phyloP scores from a whole-genome alignment of 306 rosid genomes.

The Leucaena leucocephala region DNA sequence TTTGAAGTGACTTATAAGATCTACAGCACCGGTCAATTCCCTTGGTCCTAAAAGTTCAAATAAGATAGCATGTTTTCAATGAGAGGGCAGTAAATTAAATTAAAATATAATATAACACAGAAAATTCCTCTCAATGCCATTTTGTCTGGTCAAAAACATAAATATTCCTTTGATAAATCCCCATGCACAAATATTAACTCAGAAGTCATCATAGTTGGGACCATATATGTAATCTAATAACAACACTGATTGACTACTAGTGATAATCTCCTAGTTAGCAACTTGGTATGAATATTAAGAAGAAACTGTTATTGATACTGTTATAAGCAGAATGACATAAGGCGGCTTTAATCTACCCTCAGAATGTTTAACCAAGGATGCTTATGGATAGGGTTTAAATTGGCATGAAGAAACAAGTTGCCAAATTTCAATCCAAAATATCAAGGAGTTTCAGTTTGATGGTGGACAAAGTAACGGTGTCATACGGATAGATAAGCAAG shows the following conservation, averaged over 20 bases:
- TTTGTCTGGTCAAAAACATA: not conserved
- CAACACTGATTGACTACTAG: not conserved
- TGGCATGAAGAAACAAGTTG: not conserved
- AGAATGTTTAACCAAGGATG: not conserved
- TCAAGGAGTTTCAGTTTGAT: not conserved
- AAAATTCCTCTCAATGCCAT: not conserved
- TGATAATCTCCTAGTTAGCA: not conserved
- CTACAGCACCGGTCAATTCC: slow-evolving; percentile 94
- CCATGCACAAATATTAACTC: not conserved
- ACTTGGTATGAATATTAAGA: not conserved
- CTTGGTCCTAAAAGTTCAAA: slow-evolving; percentile 73
- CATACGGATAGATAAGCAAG: slow-evolving; percentile 15
- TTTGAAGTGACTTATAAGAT: slow-evolving; percentile 90
- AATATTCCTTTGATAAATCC: not conserved
- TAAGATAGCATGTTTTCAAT: slow-evolving; percentile 15
- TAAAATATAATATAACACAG: not conserved
- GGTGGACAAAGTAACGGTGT: not conserved
- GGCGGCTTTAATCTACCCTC: not conserved
- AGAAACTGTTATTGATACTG: not conserved
- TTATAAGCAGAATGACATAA: not conserved
- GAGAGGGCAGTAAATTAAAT: slow-evolving; percentile 7
- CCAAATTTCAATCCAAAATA: not conserved
- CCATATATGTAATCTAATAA: not conserved
- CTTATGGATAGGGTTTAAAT: not conserved
- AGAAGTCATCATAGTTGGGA: not conserved